These are phyloP conservation scores for Prunella vulgaris DNA, from an alignment of 257 asterid species.

Conservation along the genomic window DNA sequence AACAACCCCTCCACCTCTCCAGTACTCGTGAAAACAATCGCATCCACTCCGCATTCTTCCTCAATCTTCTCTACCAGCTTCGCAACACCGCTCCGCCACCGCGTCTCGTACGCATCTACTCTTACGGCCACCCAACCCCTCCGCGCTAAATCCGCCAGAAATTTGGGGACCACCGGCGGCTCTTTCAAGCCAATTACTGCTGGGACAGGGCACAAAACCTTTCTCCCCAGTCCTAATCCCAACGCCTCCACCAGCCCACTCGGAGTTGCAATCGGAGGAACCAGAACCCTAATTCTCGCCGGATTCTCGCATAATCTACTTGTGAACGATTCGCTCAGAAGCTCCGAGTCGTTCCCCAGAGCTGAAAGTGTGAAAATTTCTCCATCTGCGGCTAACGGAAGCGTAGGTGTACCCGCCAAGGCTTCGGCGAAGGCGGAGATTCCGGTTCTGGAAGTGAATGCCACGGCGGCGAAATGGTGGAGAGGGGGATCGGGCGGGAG, in stretches of 20 bases:
- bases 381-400: slow-evolving; percentile 41
- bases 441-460: slow-evolving; percentile 80
- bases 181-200: slow-evolving; percentile 58
- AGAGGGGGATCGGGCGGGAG: slow-evolving; percentile 35
- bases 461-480: slow-evolving; percentile 59
- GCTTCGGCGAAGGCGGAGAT: slow-evolving; percentile 57
- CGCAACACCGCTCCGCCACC: slow-evolving; percentile 55
- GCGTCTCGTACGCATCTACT: slow-evolving; percentile 61
- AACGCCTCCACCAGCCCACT: slow-evolving; percentile 50
- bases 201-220: slow-evolving; percentile 71
- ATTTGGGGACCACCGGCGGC: slow-evolving; percentile 74
- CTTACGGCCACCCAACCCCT: slow-evolving; percentile 59
- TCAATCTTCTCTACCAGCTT: slow-evolving; percentile 41
- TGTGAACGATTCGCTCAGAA: slow-evolving; percentile 41
- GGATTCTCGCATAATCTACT: slow-evolving; percentile 46
- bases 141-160: slow-evolving; percentile 42
- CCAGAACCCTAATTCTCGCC: slow-evolving; percentile 42
- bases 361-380: slow-evolving; percentile 53
- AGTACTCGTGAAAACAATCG: slow-evolving; percentile 70
- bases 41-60: slow-evolving; percentile 58
- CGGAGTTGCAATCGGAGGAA: slow-evolving; percentile 72
- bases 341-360: slow-evolving; percentile 66
- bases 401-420: slow-evolving; percentile 16
- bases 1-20: slow-evolving; percentile 86
- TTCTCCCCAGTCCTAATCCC: slow-evolving; percentile 53